Evolutionary conservation across 2,329 filamentous ascomycete genomes (phyloP), one percentile per base, ranked within the genome.

Genomic region (Microcyclospora pomicola): DNA sequence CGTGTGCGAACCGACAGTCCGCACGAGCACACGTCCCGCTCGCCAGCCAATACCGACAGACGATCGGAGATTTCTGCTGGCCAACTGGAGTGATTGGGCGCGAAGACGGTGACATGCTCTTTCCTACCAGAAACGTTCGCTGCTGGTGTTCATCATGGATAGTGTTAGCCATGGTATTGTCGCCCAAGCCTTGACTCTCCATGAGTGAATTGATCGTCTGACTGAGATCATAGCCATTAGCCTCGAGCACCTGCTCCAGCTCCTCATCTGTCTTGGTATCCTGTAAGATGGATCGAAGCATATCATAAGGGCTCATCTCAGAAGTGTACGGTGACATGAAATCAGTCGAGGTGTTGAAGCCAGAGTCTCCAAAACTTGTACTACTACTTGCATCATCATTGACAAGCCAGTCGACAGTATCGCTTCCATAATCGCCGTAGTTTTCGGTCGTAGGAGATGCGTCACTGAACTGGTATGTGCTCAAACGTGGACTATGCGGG

Each of bases 281-380:
- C 34, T 88, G 85, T 16, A 98, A 69, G 31, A 98, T 92, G 5
- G 88, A 95, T 44, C 91, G 82, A 39, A 98, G 71, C 75, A 98
- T 96, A 57, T 98, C 91, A 61, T 95, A 94, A 1, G 91, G 88
- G 41, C 84, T 92, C 88, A 98, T 96, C 54, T 96, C 87, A 40
- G 77, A 75, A 53, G 82, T 81, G 56, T 74, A 71, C 11, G 71
- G 66, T 42, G 68, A 66, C 34, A 79, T 68, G 63, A 75, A 95
- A 58, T 95, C 86, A 15, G 87, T 81, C 11, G 80, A 80, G 32
- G 77, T 80, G 53, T 85, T 87, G 42, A 88, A 70, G 27, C 74
- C 77, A 47, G 78, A 85, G 12, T 80, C 69, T 9, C 73, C 75
- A 15, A 79, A 82, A 15, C 86, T 94, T 15, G 84, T 79, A 41